A percentile compares a stretch with the other conserved stretches of the same genome.
Evolutionary conservation across 1,284 basidiomycete species (phyloP).

Genomic region (Cronartium quercuum): DNA sequence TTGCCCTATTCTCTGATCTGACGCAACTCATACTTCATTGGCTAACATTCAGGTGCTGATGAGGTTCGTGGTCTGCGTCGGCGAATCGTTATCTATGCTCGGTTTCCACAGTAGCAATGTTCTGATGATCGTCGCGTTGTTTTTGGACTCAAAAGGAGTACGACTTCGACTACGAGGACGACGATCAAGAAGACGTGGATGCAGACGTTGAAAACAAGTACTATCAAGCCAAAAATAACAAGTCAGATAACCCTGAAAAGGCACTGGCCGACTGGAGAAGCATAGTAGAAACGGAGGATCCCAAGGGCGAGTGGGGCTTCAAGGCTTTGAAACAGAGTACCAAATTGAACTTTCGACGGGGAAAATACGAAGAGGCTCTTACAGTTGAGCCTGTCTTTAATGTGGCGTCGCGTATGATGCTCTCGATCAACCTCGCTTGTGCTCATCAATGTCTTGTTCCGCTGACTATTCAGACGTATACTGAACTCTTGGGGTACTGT

Average conservation of each 20-base stretch:
- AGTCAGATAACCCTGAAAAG: slow-evolving; percentile 81
- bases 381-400: slow-evolving; percentile 66
- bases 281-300: slow-evolving; percentile 79
- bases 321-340: slow-evolving; percentile 97
- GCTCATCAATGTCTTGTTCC: neutral
- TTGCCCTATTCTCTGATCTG: neutral
- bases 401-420: neutral
- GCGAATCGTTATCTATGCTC: neutral
- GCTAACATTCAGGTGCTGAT: neutral
- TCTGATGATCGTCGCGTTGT: neutral
- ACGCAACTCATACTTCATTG: neutral
- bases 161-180: slow-evolving; percentile 91
- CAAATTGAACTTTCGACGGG: slow-evolving; percentile 78
- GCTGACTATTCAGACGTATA: slow-evolving; percentile 17
- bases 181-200: slow-evolving; percentile 69
- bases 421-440: neutral
- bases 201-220: slow-evolving; percentile 99
- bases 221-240: slow-evolving; percentile 91
- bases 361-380: slow-evolving; percentile 74
- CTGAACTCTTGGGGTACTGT: slow-evolving; percentile 20
- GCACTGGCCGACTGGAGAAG: slow-evolving; percentile 78
- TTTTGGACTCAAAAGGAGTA: slow-evolving; percentile 64
- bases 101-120: neutral
- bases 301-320: slow-evolving; percentile 97
- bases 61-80: slow-evolving; percentile 1